Evolutionary conservation across 768 basidiomycete species (phyloP), one percentile per base, ranked within the genome.

Genomic region (Asterophora parasitica): DNA sequence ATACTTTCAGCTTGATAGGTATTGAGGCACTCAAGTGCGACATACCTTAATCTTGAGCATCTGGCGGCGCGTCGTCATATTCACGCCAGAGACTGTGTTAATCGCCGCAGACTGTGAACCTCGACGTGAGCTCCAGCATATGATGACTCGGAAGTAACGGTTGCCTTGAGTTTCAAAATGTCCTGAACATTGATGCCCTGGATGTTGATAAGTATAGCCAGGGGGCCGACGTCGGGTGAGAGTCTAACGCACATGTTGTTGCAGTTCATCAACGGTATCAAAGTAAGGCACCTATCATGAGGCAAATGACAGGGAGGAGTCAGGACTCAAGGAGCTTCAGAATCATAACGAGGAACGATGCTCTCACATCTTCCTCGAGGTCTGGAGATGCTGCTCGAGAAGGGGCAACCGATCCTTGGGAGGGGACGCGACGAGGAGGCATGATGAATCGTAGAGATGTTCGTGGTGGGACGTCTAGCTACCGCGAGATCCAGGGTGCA

Each of bases 101-200:
- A 92, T 84, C 1, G 88, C 82, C 23, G 87, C 87, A 28, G 82
- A 67, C 89, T 92, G 48, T 9, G 33, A 11, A 27, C n/a, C 3
- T 27, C 1, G 8, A 40, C 20, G 39, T 40, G 7, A 40, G 23
- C 15, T n/a, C 7, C 4, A 15, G 26, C 13, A 40, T 23, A 2
- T 2, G 6, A 23, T 6, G 6, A 23, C 6, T 23, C 23, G 12
- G 39, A 40, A 7, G 39, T 26, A 33, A 58, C 52, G 39, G 65
- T 56, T 39, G 83, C 89, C 69, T 96, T 96, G 52, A 97, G 81
- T 68, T 97, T 97, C 42, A 86, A 64, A 48, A 97, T 96, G 62
- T 97, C 94, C 72, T 95, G 92, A 20, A 92, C 83, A 55, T 93
- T 95, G 65, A 95, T 94, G 11, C 93, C 92, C 92, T 95, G 56